These are phyloP conservation scores for Scheffersomyces stambukii DNA, from an alignment of 1,139 yeast genomes.

Conservation along the genomic window DNA sequence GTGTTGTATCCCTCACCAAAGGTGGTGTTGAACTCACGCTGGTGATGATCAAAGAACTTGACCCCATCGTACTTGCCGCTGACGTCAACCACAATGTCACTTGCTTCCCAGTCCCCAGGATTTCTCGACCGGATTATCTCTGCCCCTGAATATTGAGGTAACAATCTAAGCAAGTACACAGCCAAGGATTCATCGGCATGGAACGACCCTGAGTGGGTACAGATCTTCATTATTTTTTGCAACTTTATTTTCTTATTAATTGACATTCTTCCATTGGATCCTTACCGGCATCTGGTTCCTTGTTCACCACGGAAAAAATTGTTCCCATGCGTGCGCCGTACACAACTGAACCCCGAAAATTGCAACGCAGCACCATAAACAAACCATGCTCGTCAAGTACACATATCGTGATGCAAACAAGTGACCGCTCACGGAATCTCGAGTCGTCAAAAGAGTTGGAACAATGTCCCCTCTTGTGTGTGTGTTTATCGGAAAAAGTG, in stretches of 20 bases:
- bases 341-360: too few species aligned
- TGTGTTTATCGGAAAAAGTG: too few species aligned
- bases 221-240: constrained; percentile 43
- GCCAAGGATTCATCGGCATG: constrained; percentile 99
- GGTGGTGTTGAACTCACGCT: constrained; percentile 52
- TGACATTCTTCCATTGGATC: too few species aligned
- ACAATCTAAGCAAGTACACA: constrained; percentile 71
- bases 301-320: too few species aligned
- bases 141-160: constrained; percentile 68
- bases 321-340: too few species aligned
- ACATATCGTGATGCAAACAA: too few species aligned
- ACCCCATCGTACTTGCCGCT: constrained; percentile 88
- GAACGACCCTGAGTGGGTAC: constrained; percentile 93
- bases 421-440: too few species aligned
- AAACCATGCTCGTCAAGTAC: too few species aligned
- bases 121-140: constrained; percentile 78
- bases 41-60: constrained; percentile 94
- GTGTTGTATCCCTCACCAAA: constrained; percentile 45
- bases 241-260: constrained; percentile 13
- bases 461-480: too few species aligned
- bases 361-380: too few species aligned
- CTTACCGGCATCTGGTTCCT: too few species aligned
- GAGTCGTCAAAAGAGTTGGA: too few species aligned
- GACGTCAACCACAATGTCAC: constrained; percentile 94
- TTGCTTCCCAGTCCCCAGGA: constrained; percentile 74